These are phyloP conservation scores for Porogramme epimiltina DNA, from an alignment of 1,284 basidiomycete species.

Conservation along the genomic window DNA sequence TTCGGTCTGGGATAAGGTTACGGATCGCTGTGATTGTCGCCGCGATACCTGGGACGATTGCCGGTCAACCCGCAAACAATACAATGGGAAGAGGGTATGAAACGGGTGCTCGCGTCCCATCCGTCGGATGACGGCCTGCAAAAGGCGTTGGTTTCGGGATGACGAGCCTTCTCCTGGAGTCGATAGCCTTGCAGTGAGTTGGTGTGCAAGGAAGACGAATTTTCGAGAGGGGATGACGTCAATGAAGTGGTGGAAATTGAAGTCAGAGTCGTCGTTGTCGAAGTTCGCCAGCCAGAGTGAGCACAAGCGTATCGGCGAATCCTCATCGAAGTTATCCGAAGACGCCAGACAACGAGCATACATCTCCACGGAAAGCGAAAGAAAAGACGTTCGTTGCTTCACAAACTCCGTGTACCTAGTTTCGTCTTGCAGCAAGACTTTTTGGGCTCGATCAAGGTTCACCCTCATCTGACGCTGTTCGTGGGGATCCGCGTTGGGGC, in stretches of 20 bases:
- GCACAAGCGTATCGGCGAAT: constrained; percentile 78
- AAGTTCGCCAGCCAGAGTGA: constrained; percentile 94
- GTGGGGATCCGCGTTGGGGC: too few relatives aligned
- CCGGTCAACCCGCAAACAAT: constrained; percentile 51
- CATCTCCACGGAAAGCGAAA: constrained; percentile 80
- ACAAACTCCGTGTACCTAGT: constrained; percentile 64
- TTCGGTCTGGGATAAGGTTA: constrained; percentile 47
- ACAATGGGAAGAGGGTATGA: constrained; percentile 91
- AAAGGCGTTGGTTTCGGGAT: constrained; percentile 57
- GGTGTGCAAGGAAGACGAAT: constrained; percentile 89
- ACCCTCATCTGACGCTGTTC: too few relatives aligned
- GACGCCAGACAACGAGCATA: constrained; percentile 74
- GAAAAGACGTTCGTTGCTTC: constrained; percentile 61
- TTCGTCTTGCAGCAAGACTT: constrained; percentile 56
- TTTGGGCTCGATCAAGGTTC: constrained; percentile 42
- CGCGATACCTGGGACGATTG: constrained; percentile 25
- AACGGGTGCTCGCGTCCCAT: constrained; percentile 93
- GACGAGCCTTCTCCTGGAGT: constrained; percentile 32
- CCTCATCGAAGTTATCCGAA: constrained; percentile 77
- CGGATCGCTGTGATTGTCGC: constrained; percentile 45
- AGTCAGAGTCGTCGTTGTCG: constrained; percentile 56
- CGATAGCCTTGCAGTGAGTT: constrained; percentile 86
- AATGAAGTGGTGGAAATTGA: constrained; percentile 53
- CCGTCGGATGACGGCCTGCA: constrained; percentile 69
- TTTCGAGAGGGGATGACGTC: constrained; percentile 82